Conservation (phyloP, 257 asterid genomes). For the Rubia yunnanensis region DNA sequence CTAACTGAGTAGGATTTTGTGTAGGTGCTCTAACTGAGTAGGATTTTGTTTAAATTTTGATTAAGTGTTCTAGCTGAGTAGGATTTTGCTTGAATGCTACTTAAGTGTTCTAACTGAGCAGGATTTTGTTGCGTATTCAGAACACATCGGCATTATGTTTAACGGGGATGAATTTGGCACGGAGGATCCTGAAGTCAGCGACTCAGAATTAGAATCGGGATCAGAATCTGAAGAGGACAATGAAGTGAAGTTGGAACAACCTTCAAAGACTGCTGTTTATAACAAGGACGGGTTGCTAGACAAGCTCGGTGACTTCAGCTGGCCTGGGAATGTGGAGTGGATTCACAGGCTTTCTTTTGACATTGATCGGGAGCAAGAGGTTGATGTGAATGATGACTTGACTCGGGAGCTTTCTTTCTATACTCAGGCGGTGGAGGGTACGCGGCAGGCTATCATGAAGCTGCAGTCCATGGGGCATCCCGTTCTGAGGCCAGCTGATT, state of each 20-base stretch:
- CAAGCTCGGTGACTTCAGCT: conserved; percentile 60
- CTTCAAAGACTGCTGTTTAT: conserved; percentile 60
- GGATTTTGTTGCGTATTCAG: not conserved
- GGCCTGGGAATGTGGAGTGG: conserved; percentile 75
- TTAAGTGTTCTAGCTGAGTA: no score
- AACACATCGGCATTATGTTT: not conserved
- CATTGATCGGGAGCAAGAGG: conserved; percentile 49
- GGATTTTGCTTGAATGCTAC: no score
- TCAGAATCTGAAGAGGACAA: conserved; percentile 48
- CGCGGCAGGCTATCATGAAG: conserved; percentile 48
- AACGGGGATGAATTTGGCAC: not conserved
- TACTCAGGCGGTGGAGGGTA: conserved; percentile 80
- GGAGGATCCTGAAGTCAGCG: conserved; percentile 30
- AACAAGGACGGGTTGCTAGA: conserved; percentile 67
- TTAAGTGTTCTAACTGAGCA: no score
- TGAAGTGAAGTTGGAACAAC: conserved; percentile 50
- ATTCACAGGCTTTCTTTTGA: conserved; percentile 58
- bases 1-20: no score
- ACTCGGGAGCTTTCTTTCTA: conserved; percentile 74
- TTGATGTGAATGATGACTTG: conserved; percentile 78
- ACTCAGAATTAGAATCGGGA: conserved; percentile 24
- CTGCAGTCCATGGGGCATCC: conserved; percentile 57
- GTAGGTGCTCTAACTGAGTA: no score
- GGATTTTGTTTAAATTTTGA: no score
- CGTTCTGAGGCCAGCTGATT: conserved; percentile 72